Evolutionary conservation across 805 yeast genomes (phyloP).

Genomic region (Candida manassasensis): DNA sequence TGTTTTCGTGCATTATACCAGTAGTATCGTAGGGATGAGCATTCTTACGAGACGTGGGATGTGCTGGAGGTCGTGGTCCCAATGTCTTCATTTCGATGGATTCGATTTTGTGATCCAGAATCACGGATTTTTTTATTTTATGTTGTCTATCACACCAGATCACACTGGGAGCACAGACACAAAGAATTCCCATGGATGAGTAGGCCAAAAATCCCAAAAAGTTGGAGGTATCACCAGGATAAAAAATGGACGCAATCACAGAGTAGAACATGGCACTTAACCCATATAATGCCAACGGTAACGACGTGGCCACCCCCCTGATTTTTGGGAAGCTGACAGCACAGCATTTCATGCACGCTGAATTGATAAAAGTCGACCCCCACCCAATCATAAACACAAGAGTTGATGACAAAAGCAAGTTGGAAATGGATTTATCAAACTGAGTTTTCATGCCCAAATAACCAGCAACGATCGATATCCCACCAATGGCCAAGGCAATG

Average conservation of each 20-base stretch:
- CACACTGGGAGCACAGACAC: constrained; percentile 46
- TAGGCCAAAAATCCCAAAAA: constrained; percentile 46
- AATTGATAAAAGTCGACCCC: constrained; percentile 64
- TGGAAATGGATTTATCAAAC: constrained; percentile 36
- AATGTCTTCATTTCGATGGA: constrained; percentile 7
- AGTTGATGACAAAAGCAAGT: constrained; percentile 38
- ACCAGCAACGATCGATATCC: constrained; percentile 45
- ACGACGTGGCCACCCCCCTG: constrained; percentile 70
- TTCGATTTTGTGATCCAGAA: constrained; percentile 4
- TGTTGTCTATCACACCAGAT: constrained; percentile 36
- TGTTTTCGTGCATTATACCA: neutral
- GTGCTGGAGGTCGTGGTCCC: constrained; percentile 6
- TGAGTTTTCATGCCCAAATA: constrained; percentile 53
- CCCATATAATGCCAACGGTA: constrained; percentile 73
- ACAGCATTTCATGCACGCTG: constrained; percentile 67
- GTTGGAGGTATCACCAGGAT: constrained; percentile 53
- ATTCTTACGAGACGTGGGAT: constrained; percentile 3
- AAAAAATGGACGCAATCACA: constrained; percentile 46
- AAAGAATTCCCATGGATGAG: constrained; percentile 37
- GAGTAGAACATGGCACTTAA: constrained; percentile 68
- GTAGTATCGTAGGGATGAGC: neutral
- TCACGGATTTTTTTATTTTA: constrained; percentile 3
- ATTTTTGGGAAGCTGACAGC: constrained; percentile 63
- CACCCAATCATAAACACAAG: constrained; percentile 55
- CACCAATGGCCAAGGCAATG: constrained; percentile 48